Conservation (phyloP, 2,329 filamentous ascomycete genomes). For the Aschersonia sp. region DNA sequence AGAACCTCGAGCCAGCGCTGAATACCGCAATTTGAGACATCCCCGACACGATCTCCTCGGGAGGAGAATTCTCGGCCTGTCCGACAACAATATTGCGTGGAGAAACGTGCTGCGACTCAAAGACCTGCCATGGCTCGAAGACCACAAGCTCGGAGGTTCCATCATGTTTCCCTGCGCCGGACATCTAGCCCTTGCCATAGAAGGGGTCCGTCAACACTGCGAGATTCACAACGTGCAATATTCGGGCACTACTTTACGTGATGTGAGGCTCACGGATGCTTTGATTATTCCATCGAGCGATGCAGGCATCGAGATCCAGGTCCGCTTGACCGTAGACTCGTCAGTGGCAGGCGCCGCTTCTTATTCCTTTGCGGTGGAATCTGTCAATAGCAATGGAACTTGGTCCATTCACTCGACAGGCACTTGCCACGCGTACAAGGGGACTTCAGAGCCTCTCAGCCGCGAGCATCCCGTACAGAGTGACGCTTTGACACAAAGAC, state of each 20-base stretch:
- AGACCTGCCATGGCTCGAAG: constrained; percentile 17
- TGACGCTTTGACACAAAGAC: neutral
- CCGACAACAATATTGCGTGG: constrained; percentile 7
- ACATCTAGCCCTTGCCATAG: constrained; percentile 18
- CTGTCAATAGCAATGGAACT: neutral
- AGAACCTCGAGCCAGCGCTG: constrained; percentile 3
- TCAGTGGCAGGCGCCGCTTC: neutral
- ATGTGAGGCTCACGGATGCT: neutral
- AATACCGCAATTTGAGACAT: constrained; percentile 1
- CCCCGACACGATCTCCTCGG: constrained; percentile 8
- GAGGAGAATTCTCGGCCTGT: constrained; percentile 1
- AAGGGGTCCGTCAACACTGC: neutral
- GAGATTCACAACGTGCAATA: neutral
- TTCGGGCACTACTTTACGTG: neutral
- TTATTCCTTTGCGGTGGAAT: neutral
- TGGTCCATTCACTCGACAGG: neutral
- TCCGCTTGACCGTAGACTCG: neutral
- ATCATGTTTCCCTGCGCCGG: constrained; percentile 22
- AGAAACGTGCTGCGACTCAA: constrained; percentile 9
- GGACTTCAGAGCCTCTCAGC: neutral
- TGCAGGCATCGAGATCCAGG: neutral
- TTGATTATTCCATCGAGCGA: neutral
- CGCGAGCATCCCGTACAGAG: neutral
- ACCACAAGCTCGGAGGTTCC: constrained; percentile 9
- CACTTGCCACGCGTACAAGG: neutral